phyloP scores from a whole-genome alignment of 805 yeast genomes.

The Hanseniaspora thailandica region DNA sequence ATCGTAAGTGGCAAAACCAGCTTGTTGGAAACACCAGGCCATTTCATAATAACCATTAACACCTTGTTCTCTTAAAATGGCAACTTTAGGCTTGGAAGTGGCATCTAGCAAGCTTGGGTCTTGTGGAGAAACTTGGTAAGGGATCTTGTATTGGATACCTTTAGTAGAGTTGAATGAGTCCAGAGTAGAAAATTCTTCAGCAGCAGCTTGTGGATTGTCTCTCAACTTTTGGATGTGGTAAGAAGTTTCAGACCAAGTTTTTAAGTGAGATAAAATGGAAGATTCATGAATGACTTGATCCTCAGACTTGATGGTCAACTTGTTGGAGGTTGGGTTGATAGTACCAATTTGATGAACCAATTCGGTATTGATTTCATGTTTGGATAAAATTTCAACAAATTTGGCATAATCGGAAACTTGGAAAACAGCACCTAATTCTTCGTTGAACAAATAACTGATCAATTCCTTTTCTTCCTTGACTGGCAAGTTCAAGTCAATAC shows the following conservation, averaged over 20 bases:
- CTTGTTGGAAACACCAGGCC: conserved; percentile 93
- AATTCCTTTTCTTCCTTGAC: conserved; percentile 32
- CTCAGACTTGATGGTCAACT: conserved; percentile 24
- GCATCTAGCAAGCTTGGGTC: conserved; percentile 21
- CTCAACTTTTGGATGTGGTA: conserved; percentile 81
- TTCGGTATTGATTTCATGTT: conserved; percentile 45
- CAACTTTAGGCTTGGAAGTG: conserved; percentile 66
- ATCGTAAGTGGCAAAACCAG: conserved; percentile 89
- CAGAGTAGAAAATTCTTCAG: conserved; percentile 68
- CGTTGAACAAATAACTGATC: conserved; percentile 62
- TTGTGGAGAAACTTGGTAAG: conserved; percentile 46
- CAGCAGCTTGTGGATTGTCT: conserved; percentile 86
- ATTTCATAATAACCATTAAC: conserved; percentile 96
- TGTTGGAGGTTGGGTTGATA: conserved; percentile 22
- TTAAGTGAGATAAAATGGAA: conserved; percentile 63
- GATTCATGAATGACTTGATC: conserved; percentile 41
- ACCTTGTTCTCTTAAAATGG: conserved; percentile 95
- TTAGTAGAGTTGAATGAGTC: conserved; percentile 68
- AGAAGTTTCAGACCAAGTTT: conserved; percentile 78
- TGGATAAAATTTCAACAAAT: conserved; percentile 45
- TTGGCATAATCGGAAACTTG: conserved; percentile 53
- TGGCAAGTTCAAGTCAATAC: conserved; percentile 47
- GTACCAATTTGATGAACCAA: conserved; percentile 55
- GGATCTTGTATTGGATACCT: conserved; percentile 71
- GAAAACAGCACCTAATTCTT: conserved; percentile 94